phyloP scores from a whole-genome alignment of 805 yeast species.

The Starmerella apicola region DNA sequence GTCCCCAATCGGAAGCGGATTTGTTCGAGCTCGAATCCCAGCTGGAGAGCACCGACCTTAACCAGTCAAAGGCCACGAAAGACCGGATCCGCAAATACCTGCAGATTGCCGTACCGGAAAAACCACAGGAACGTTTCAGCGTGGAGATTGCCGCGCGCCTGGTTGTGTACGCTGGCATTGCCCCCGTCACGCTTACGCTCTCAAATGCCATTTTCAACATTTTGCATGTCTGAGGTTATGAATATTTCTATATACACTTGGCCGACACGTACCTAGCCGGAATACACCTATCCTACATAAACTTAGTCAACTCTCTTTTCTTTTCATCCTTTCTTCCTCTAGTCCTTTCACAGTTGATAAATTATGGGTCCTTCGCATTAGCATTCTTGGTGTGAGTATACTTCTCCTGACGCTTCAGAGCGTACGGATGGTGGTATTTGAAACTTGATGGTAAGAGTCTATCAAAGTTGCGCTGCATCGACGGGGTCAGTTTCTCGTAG shows the following conservation, averaged over 20 bases:
- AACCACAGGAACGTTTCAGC: slow-evolving; percentile 42
- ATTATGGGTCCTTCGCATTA: too few relatives aligned
- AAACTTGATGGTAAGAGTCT: neutral
- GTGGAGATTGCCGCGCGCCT: slow-evolving; percentile 67
- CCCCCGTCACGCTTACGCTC: slow-evolving; percentile 34
- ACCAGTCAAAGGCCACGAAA: neutral
- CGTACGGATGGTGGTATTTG: slow-evolving; percentile 9
- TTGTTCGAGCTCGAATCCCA: slow-evolving; percentile 27
- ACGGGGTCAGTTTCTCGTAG: neutral
- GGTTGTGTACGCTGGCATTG: slow-evolving; percentile 71
- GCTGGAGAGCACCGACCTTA: slow-evolving; percentile 22
- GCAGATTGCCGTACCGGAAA: slow-evolving; percentile 20
- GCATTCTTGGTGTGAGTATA: too few relatives aligned
- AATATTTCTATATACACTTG: slow-evolving; percentile 4
- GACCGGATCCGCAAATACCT: neutral
- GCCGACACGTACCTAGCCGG: too few relatives aligned
- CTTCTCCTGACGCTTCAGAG: too few relatives aligned
- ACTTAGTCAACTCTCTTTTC: neutral
- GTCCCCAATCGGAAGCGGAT: slow-evolving; percentile 34
- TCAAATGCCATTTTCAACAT: slow-evolving; percentile 7
- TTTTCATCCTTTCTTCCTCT: too few relatives aligned
- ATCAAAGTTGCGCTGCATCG: neutral
- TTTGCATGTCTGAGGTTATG: slow-evolving; percentile 8
- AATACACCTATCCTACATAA: neutral
- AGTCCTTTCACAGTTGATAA: too few relatives aligned